Percentiles rank a stretch among this genome's conserved stretches.
Evolutionary conservation across 2,329 filamentous ascomycete genomes (phyloP).

Genomic region (Kalmusia sp.): DNA sequence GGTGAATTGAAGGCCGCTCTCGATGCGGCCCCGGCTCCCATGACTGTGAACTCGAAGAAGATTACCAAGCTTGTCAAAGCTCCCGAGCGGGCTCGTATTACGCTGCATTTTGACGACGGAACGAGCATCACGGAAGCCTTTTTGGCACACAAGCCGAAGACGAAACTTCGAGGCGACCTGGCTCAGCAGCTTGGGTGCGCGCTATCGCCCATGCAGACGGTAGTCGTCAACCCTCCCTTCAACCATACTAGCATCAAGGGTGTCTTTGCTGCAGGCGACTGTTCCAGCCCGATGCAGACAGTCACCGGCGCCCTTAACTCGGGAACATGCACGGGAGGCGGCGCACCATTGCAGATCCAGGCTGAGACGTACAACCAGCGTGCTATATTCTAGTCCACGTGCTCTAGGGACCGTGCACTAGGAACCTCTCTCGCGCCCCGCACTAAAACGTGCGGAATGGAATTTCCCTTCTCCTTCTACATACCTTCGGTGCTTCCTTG

Average conservation of each 20-base stretch:
- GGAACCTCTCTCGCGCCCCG: too few relatives aligned
- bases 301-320: background rate
- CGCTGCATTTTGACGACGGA: constrained; percentile 49
- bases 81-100: constrained; percentile 32
- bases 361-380: too few relatives aligned
- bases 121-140: background rate
- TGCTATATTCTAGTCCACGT: too few relatives aligned
- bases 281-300: background rate
- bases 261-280: constrained; percentile 16
- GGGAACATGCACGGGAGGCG: too few relatives aligned
- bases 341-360: too few relatives aligned
- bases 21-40: constrained; percentile 21
- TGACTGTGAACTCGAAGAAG: constrained; percentile 46
- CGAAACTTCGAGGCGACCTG: background rate
- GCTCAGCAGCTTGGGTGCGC: background rate
- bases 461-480: too few relatives aligned
- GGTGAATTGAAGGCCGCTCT: constrained; percentile 1
- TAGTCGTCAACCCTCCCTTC: constrained; percentile 5
- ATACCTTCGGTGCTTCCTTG: too few relatives aligned
- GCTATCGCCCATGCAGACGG: background rate
- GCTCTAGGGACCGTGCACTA: too few relatives aligned
- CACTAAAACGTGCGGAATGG: too few relatives aligned
- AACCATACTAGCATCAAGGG: constrained; percentile 11
- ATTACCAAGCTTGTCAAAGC: constrained; percentile 40
- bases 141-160: background rate